Base-by-base conservation (phyloP, 2,329 filamentous ascomycete genomes). In the Scedosporium aurantiacum region DNA sequence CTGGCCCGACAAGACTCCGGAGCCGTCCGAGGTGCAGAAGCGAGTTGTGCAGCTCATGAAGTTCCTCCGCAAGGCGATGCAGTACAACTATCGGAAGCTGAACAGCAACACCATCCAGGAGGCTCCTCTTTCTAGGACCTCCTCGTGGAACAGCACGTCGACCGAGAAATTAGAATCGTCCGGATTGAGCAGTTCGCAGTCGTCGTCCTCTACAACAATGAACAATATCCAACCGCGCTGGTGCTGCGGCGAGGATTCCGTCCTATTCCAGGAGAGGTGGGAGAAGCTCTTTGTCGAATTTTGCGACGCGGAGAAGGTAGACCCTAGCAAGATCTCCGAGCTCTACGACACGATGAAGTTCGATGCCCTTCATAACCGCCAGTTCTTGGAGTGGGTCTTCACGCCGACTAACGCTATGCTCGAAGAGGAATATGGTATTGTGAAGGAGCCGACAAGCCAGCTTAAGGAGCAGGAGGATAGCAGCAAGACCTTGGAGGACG, bases 311-410 rank as follows among this genome's bases (percentile, higher is more conserved):
- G 94, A 99, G 69, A 99, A 99, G 77, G 91, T 97, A 18, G 94
- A 99, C 73, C 95, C 95, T 18, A 96, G 92, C 79, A 99, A 99
- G 77, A 93, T 99, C 64, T 97, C 91, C 4, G 94, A 99, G 76
- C 82, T 99, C 2, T 99, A 99, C 72, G 94, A 99, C 73, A 97
- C 93, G 21, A 97, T 99, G 94, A 99, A 99, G 74, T 99, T 97
- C 66, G 94, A 99, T 72, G 94, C 94, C 1, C 80, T 99, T 14
- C 95, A 99, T 74, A 99, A 99, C 70, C 86, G 94, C 2, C 90
- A 91, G 64, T 99, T 99, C 69, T 78, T 99, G 3, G 94, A 99
- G 73, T 97, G 94, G 90, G 88, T 97, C 0, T 99, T 99, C 68
- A 96, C 91, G 16, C 94, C 94, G 1, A 87, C 90, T 40, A 86